Base-by-base conservation (phyloP, 495 filamentous ascomycete species). In the Thozetella sp. region DNA sequence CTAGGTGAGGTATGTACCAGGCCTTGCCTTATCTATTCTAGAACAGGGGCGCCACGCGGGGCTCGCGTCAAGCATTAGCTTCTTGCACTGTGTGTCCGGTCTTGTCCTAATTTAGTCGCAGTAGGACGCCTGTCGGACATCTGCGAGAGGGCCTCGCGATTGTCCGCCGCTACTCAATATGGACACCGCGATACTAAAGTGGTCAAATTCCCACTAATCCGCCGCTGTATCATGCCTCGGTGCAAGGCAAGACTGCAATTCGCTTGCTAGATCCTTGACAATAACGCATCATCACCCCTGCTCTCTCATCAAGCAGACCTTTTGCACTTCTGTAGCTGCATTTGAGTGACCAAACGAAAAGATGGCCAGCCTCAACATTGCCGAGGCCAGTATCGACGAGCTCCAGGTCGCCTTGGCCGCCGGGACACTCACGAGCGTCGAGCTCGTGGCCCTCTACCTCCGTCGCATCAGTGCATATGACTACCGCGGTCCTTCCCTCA, bases 401-500 rank as follows among this genome's bases (percentile, higher is more conserved):
- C 67, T 85, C 6, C 66, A 66, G 20, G 62, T 56, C 24, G 80
- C 78, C 20, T 69, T 87, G 11, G 61, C 76, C 22, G 60, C 61
- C 25, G 74, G 75, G 1, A 84, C 30, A 6, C 30, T 85, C 53
- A 82, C 76, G 2, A 84, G 80, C 64, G 79, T 80, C 23, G 80
- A 86, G 55, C 72, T 87, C 19, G 79, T 82, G 34, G 72, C 77
- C 57, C 72, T 73, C 51, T 84, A 87, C 65, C 63, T 78, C 3
- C 66, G 62, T 19, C 74, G 84, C 2, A 86, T 86, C 51, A 43
- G 48, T 9, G 50, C 26, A 13, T 68, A 66, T 43, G 70, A 76
- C 57, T 55, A 58, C 30, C 40, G 62, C 4, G 61, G 62, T 3
- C 53, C 23, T 10, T 23, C 54, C 25, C 67, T 76, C 2, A 74